These are phyloP conservation scores for Intubia oerlemansii DNA, from an alignment of 2,329 filamentous ascomycete genomes.

Conservation along the genomic window DNA sequence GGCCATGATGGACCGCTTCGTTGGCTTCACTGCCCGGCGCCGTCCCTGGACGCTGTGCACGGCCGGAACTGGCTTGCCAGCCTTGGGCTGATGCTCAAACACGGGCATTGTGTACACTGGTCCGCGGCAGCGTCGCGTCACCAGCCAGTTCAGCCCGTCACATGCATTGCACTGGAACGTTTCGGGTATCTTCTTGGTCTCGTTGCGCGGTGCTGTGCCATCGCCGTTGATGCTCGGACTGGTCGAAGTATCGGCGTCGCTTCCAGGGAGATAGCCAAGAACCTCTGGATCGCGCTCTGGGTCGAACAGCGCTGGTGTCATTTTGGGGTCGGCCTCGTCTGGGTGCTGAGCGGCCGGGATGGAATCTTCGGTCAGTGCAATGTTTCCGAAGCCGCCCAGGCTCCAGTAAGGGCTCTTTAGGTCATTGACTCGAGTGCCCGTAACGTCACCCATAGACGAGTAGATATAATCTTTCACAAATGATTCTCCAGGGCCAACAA, in stretches of 20 bases:
- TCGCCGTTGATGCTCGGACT: not conserved
- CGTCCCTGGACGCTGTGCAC: too few relatives aligned
- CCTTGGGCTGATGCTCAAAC: not conserved
- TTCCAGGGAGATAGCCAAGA: not conserved
- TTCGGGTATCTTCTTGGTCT: not conserved
- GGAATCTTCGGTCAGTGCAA: too few relatives aligned
- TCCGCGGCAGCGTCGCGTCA: slow-evolving; percentile 1
- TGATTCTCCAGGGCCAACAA: slow-evolving; percentile 3
- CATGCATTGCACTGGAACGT: slow-evolving; percentile 1
- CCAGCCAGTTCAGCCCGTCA: slow-evolving; percentile 2
- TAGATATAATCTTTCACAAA: not conserved
- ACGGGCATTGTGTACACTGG: not conserved
- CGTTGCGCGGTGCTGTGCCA: too few relatives aligned
- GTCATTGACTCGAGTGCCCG: not conserved
- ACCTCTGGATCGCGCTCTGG: slow-evolving; percentile 2
- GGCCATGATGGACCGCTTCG: too few relatives aligned
- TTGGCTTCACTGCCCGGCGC: too few relatives aligned
- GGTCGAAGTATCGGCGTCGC: not conserved
- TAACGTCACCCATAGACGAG: not conserved
- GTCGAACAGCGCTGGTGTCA: slow-evolving; percentile 1
- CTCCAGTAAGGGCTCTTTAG: too few relatives aligned
- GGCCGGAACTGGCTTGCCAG: too few relatives aligned
- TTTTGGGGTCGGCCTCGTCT: slow-evolving; percentile 2
- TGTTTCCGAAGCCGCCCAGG: too few relatives aligned
- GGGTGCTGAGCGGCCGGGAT: too few relatives aligned